Base-by-base conservation (phyloP, 2,329 filamentous ascomycete species). In the Aspergillus ochraceoroseus region DNA sequence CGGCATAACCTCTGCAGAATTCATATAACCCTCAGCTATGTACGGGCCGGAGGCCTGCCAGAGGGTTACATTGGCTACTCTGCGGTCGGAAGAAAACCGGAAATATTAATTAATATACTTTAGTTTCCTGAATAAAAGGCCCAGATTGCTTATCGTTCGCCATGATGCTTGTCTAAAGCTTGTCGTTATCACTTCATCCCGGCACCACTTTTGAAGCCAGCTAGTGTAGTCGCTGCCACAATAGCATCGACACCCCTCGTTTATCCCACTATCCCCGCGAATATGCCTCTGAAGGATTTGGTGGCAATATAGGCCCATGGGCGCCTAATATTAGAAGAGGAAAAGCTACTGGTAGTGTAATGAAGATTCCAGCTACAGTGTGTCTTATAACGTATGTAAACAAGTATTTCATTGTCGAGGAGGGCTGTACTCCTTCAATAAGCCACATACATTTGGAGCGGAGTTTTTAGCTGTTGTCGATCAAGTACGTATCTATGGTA, bases 121-220 rank as follows among this genome's bases (percentile, higher is more conserved):
- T 17, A 31, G 14, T 14, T 3, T 9, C 9, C 20, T 9, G 20
- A 18, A 8, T 15, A 18, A 14, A 28, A 2, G 11, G 13, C 26
- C 26, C 34, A 30, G 15, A 8, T 12, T 6, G 25, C 34, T 9
- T 14, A 13, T 30, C 7, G 30, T 38, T 38, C 25, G 34, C 34
- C 14, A 29, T 20, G 26, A 15, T 18, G 34, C 34, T 38, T 38
- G 34, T 29, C 17, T 4, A 20, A 38, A 38, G 34, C 34, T 38
- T 38, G 34, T 38, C 17, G 34, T 23, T 38, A 38, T 38, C 34
- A 15, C 20, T 12, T 8, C 31, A 33, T 14, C 31, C 11, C 12
- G 26, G 26, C 11, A 5, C 17, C 15, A 12, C 9, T 23, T 12
- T 18, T 29, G 13, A 13, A 28, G 7, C 25, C 35, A 15, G 6